Conservation (phyloP, 495 filamentous ascomycete genomes). For the Hypoxylon fragiforme region DNA sequence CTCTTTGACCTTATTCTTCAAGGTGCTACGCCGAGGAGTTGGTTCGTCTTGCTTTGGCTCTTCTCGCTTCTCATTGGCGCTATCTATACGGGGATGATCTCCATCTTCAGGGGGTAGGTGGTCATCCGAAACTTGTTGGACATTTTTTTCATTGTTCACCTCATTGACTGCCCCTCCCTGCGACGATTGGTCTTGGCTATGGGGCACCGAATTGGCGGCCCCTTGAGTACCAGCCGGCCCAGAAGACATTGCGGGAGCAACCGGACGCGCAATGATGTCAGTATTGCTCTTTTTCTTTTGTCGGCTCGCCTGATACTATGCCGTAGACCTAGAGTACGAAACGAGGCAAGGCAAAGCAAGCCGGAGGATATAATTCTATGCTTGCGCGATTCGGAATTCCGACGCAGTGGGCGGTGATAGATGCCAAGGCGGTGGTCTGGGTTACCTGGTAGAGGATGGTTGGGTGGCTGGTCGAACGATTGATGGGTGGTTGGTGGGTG, state of each 20-base stretch:
- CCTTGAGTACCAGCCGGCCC: slow-evolving; percentile 4
- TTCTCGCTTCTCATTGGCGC: slow-evolving; percentile 20
- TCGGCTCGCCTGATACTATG: slow-evolving; percentile 4
- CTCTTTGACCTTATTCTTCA: slow-evolving; percentile 55
- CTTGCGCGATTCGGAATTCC: slow-evolving; percentile 11
- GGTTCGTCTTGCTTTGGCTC: slow-evolving; percentile 10
- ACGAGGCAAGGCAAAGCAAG: not conserved
- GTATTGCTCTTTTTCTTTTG: not conserved
- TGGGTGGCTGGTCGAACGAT: not conserved
- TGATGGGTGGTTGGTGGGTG: not conserved
- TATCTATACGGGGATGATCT: slow-evolving; percentile 10
- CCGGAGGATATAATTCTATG: slow-evolving; percentile 1
- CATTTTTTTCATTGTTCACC: slow-evolving; percentile 24
- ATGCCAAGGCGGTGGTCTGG: slow-evolving; percentile 33
- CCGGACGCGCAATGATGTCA: slow-evolving; percentile 12
- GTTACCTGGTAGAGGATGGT: not conserved
- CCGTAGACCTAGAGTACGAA: too few relatives aligned
- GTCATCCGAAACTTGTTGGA: slow-evolving; percentile 17
- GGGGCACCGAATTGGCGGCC: slow-evolving; percentile 7
- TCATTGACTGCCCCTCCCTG: slow-evolving; percentile 12
- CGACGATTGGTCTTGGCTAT: slow-evolving; percentile 22
- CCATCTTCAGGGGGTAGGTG: slow-evolving; percentile 8
- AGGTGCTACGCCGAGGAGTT: slow-evolving; percentile 18
- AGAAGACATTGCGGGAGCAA: slow-evolving; percentile 12
- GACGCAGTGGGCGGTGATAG: slow-evolving; percentile 21